Evolutionary conservation across 2,329 filamentous ascomycete species (phyloP), one percentile per base, ranked within the genome.

Genomic region (Colletotrichum sp.): DNA sequence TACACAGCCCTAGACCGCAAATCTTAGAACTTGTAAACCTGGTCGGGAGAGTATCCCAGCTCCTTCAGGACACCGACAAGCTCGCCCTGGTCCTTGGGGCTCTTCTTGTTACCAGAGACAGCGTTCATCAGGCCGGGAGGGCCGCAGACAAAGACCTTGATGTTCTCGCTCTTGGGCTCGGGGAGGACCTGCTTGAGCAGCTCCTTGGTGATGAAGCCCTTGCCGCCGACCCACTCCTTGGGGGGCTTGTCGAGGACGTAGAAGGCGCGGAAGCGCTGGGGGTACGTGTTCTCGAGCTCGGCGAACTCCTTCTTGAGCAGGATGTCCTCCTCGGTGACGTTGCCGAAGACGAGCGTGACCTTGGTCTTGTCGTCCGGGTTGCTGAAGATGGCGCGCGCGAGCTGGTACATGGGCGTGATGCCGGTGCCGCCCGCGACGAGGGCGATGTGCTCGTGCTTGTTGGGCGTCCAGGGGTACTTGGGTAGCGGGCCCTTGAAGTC

Each of bases 351-450:
- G 36, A 99, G 92, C 8, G 96, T 98, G 57, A 99, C 96, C 90
- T 98, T 98, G 81, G 97, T 99, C 92, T 97, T 96, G 88, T 99
- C 97, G 59, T 95, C 92, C 76, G 96, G 95, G 91, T 98, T 98
- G 87, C 94, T 95, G 93, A 98, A 98, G 87, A 99, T 98, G 83
- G 93, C 91, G 78, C 95, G 95, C 79, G 92, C 90, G 61, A 99
- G 93, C 90, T 99, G 97, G 90, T 95, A 98, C 96, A 98, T 98
- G 80, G 97, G 97, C 13, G 97, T 97, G 85, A 99, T 98, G 77
- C 97, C 97, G 9, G 97, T 98, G 79, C 97, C 97, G 81, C 97
- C 97, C n/a, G 96, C 95, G 78, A 99, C 91, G 79, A 96, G 89
- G 52, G 92, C 93, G 81, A 98, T 92, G 89, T 98, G 96, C 77